Base-by-base conservation (phyloP, 202 grass and related monocot species). In the Setaria viridis region DNA sequence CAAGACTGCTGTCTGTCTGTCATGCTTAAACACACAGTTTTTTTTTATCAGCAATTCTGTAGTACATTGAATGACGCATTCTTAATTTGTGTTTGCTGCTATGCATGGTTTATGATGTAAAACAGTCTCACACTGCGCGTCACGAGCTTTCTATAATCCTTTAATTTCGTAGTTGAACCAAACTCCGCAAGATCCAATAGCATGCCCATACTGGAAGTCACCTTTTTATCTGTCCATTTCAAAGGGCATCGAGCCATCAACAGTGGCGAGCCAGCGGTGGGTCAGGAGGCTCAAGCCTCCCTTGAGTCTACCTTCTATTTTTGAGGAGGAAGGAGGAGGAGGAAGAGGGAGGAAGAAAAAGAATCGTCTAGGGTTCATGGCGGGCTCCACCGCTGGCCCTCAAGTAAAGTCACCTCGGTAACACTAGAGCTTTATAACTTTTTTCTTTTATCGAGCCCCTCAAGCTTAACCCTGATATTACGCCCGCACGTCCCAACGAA, bases 371-470 rank as follows among this genome's bases (percentile, higher is more conserved):
- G 25, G 25, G 25, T 25, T 25, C 25, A 25, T 25, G 25, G 25
- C 25, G 25, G 25, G 25, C 25, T 25, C 25, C 25, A 25, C 25
- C 25, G 25, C 25, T 25, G 25, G 35, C 35, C 35, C 3, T 37
- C 39, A 42, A 15, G 57, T 29, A 41, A 59, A 76, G 37, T 0
- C 25, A 37, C 32, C 17, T 13, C 9, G 0, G 17, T 41, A 57
- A 29, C 16, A 57, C 53, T 29, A n/a, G 9, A 8, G 2, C 19
- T 37, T 68, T 51, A 29, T 6, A 49, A 57, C 8, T 41, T 70
- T 81, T 57, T 81, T 33, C 46, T 70, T 70, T 81, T 33, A 71
- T 70, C 49, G 51, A 82, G 79, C 79, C 51, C 21, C 51, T 6
- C 79, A 33, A 58, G 37, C 32, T 59, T 30, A 82, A 43, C 55